These are phyloP conservation scores for Talaromyces liani DNA, from an alignment of 495 filamentous ascomycete genomes.

Conservation along the genomic window DNA sequence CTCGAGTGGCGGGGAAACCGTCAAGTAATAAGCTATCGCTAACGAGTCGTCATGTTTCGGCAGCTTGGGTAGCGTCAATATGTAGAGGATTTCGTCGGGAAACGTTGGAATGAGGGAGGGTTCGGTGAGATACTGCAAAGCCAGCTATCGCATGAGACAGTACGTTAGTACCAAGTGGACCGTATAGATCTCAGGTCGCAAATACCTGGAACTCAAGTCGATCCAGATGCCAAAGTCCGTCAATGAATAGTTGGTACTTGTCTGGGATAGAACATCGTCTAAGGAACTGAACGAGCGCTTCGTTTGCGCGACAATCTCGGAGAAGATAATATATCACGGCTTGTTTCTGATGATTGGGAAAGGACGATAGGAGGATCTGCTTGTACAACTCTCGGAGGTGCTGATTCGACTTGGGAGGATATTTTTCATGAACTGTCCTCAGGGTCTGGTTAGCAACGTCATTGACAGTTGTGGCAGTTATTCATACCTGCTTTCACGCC, in stretches of 20 bases:
- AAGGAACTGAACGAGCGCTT: conserved; percentile 44
- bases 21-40: conserved; percentile 69
- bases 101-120: conserved; percentile 73
- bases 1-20: conserved; percentile 57
- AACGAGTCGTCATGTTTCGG: conserved; percentile 55
- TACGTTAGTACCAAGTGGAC: conserved; percentile 12
- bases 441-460: neutral
- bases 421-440: conserved; percentile 45
- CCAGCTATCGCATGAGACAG: conserved; percentile 35
- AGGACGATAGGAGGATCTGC: conserved; percentile 50
- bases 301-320: conserved; percentile 58
- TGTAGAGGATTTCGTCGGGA: conserved; percentile 68
- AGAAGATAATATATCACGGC: conserved; percentile 75
- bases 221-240: conserved; percentile 77
- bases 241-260: conserved; percentile 68
- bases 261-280: conserved; percentile 51
- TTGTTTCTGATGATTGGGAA: conserved; percentile 65
- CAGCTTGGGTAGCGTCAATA: conserved; percentile 53
- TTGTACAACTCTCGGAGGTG: conserved; percentile 58
- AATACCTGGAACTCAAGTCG: conserved; percentile 55
- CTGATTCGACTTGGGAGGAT: conserved; percentile 60
- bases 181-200: neutral
- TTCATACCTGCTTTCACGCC: conserved; percentile 56
- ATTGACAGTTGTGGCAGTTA: neutral
- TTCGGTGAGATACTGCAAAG: conserved; percentile 64